Base-by-base conservation (phyloP, 139 green algal species). In the Chlamydomonas schloesseri region DNA sequence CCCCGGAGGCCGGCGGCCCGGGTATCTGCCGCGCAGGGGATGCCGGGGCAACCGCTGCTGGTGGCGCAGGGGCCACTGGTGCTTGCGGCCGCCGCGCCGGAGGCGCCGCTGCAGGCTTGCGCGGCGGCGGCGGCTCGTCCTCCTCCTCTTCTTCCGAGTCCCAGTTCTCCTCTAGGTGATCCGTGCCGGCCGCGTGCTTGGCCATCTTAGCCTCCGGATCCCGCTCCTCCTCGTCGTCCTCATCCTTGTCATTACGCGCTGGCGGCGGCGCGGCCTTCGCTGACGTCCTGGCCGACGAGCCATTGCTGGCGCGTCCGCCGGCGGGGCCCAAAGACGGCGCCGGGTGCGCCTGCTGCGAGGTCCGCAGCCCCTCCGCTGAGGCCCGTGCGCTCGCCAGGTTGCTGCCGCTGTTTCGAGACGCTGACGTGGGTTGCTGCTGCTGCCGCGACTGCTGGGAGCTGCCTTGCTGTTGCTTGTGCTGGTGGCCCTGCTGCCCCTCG, bases 111-210 rank as follows among this genome's bases (percentile, higher is more conserved):
- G 62, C 57, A 21, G 62, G 37, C 36, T 60, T 73, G 60, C 60
- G 37, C 28, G 71, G 71, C 10, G 36, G 70, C 34, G 34, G 10
- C 70, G 53, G 8, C 64, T 75, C 65, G 34, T 79, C 69, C 15
- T 62, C 81, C 29, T 86, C 80, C 2, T 77, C 80, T 1, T 86
- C 80, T 1, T 87, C 81, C 13, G 53, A 72, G 37, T 87, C 81
- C 81, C 81, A 87, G 57, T 79, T 71, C 20, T 87, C 81, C n/a
- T 87, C 81, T n/a, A 80, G 73, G 37, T 80, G 69, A 29, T 87
- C 69, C 10, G 81, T 79, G n/a, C 69, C 81, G 5, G 69, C 81
- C 14, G 68, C 81, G 37, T 79, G 81, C 55, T 87, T 87, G 14
- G 33, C 80, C 33, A 78, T 31, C 15, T 11, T 50, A 11, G 10